A percentile compares a stretch with the other conserved stretches of the same genome.
phyloP scores from a whole-genome alignment of 139 green algal genomes.

The Closterium sp. region DNA sequence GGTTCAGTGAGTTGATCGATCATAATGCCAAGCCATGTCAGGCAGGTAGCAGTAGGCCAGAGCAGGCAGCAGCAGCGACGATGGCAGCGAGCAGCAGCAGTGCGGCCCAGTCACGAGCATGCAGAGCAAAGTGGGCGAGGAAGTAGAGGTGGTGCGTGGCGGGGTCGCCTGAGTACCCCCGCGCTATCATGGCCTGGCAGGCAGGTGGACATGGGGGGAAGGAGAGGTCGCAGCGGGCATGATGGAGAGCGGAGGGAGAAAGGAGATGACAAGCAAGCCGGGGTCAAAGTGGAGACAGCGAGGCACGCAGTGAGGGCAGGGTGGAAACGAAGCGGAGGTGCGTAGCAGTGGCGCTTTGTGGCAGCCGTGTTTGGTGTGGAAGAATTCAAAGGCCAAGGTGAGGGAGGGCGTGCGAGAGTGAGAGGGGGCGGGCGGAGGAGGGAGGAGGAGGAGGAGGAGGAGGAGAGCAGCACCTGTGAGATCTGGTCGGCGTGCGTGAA shows the following conservation, averaged over 20 bases:
- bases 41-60: background rate
- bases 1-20: too few species aligned
- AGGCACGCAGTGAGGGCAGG: too few species aligned
- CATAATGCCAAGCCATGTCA: background rate
- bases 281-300: too few species aligned
- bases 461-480: conserved; percentile 16
- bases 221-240: too few species aligned
- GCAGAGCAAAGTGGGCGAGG: background rate
- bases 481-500: conserved; percentile 45
- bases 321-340: too few species aligned
- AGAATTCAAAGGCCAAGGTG: too few species aligned
- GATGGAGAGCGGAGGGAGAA: background rate
- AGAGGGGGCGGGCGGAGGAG: background rate
- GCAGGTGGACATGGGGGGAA: too few species aligned
- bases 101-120: background rate
- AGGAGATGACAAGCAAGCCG: too few species aligned
- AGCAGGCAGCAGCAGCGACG: background rate
- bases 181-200: conserved; percentile 11
- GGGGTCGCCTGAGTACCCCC: background rate
- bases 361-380: too few species aligned
- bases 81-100: background rate
- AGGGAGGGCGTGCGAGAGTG: background rate
- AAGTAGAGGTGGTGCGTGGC: background rate
- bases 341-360: too few species aligned
- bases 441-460: too few species aligned